Conservation (phyloP, 2,329 filamentous ascomycete species). For the Neonectria faginata region DNA sequence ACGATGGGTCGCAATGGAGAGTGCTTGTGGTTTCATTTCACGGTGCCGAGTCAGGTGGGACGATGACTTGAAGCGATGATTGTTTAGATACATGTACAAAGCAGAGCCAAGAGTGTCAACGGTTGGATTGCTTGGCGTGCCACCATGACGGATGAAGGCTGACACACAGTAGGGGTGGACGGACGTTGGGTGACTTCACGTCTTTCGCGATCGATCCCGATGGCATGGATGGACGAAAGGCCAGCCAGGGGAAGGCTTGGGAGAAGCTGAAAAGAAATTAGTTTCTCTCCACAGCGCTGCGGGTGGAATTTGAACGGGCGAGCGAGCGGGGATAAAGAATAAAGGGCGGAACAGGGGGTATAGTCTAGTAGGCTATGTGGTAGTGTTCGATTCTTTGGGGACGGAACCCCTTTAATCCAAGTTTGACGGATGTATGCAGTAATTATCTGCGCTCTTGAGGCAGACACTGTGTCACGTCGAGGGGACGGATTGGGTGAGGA, state of each 20-base stretch:
- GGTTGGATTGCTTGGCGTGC: background rate
- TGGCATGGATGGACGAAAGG: background rate
- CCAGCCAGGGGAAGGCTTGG: background rate
- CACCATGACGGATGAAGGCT: background rate
- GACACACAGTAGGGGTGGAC: background rate
- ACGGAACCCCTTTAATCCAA: background rate
- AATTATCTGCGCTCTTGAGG: too few relatives aligned
- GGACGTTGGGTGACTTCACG: background rate
- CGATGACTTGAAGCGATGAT: too few relatives aligned
- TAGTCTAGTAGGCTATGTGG: too few relatives aligned
- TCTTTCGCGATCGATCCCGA: background rate
- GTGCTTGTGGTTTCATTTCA: too few relatives aligned
- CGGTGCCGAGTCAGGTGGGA: background rate
- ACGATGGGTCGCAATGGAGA: too few relatives aligned
- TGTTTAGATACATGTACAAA: too few relatives aligned
- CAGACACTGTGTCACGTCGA: background rate
- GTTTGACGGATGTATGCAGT: background rate
- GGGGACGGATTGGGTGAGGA: too few relatives aligned
- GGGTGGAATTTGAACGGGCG: background rate
- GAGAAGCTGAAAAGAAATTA: background rate
- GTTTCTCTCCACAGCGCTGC: background rate
- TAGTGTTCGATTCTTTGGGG: background rate
- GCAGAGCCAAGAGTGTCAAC: background rate
- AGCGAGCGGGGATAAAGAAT: background rate
- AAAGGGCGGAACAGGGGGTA: too few relatives aligned